Conservation (phyloP, 2,329 filamentous ascomycete species). For the Aureobasidium uvarum region DNA sequence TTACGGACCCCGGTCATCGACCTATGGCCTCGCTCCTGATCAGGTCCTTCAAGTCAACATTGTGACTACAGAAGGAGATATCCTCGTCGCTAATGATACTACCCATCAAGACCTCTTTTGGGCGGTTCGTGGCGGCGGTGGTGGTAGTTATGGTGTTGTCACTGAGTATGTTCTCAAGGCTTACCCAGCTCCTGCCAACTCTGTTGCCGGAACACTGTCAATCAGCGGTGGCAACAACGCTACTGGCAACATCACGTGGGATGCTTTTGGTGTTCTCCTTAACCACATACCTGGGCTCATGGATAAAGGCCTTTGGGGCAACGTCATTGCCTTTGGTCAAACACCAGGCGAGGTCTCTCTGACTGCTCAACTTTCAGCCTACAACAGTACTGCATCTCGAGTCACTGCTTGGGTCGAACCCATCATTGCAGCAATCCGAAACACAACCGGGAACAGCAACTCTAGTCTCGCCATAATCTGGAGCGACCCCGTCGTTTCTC, state of each 20-base stretch:
- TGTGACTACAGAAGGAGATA: slow-evolving; percentile 29
- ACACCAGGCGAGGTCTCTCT: slow-evolving; percentile 1
- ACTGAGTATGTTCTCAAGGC: slow-evolving; percentile 29
- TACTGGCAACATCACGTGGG: slow-evolving; percentile 13
- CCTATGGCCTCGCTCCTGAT: slow-evolving; percentile 30
- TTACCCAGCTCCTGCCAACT: slow-evolving; percentile 27
- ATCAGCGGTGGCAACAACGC: slow-evolving; percentile 1
- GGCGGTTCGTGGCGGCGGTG: slow-evolving; percentile 30
- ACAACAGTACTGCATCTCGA: slow-evolving; percentile 1
- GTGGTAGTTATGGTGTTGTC: slow-evolving; percentile 27
- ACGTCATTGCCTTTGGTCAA: neutral
- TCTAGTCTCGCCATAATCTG: neutral
- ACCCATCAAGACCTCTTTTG: slow-evolving; percentile 31
- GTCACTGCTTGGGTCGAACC: neutral
- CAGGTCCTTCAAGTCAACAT: slow-evolving; percentile 29
- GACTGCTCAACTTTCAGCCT: neutral
- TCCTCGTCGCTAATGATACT: slow-evolving; percentile 27
- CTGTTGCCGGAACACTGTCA: neutral
- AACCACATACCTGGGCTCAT: neutral
- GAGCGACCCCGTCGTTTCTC: neutral
- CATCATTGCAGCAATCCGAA: neutral
- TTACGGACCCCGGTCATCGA: slow-evolving; percentile 28
- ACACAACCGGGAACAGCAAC: neutral
- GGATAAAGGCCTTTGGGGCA: slow-evolving; percentile 9
- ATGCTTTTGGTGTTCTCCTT: slow-evolving; percentile 2